Base-by-base conservation (phyloP, 257 asterid species). In the Fraxinus quadrangulata region DNA sequence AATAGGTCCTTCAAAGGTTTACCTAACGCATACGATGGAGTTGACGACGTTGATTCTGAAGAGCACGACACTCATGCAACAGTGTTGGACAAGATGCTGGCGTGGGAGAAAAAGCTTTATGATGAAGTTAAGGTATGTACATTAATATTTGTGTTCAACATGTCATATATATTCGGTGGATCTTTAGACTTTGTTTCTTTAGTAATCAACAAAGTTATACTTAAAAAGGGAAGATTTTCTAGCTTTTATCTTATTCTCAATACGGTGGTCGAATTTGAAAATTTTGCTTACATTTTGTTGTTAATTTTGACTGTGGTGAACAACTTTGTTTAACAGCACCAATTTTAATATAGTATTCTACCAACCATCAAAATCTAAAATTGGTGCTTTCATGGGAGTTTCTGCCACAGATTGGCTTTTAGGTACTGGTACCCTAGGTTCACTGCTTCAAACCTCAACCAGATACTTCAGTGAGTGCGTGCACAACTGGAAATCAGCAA, bases 71-170 rank as follows among this genome's bases (percentile, higher is more conserved):
- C 97, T 61, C 99, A 96, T 83, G 99, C 99, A 45, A 89, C 98
- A 0, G 98, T 93, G 75, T 87, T 96, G 90, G 99, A 96, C 94
- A 96, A 96, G 88, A 92, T 96, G 97, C 94, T 96, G 51, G 99
- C 99, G 7, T 96, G 99, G 99, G 99, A 96, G 88, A 96, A 96
- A 83, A 96, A 96, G 88, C 95, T 96, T 71, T 96, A 90, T 77
- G 99, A 96, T 78, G 99, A 96, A 92, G 98, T 93, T 79, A 96
- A 96, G 96, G 99, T 96, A 85, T 82, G 82, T 31, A 23, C 17
- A 63, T 23, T 24, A 61, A 63, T 63, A 23, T 63, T 63, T 63
- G 5, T 24, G 34, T 24, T 63, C 5, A 63, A 21, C 69, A 11
- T 63, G 31, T 21, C 69, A 24, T 23, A 63, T 63, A 63, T 26